Evolutionary conservation across 805 yeast species (phyloP).

Genomic region (Schwanniomyces occidentalis): DNA sequence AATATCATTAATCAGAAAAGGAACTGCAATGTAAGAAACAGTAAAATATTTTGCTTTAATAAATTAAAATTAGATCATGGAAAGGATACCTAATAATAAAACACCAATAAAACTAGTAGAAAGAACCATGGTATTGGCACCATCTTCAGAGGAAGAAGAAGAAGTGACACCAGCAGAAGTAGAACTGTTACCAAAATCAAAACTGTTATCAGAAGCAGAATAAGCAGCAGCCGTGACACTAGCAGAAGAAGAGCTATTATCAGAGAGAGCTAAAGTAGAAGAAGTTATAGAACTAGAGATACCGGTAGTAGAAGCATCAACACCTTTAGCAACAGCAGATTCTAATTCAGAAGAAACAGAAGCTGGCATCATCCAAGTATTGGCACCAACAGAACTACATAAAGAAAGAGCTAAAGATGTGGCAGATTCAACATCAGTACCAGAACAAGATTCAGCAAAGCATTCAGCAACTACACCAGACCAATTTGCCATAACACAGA

Average conservation of each 20-base stretch:
- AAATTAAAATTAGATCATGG: too few species aligned
- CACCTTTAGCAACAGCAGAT: slow-evolving; percentile 20
- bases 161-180: slow-evolving; percentile 8
- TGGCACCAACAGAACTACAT: slow-evolving; percentile 43
- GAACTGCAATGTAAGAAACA: too few species aligned
- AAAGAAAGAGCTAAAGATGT: slow-evolving; percentile 44
- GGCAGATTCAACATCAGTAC: slow-evolving; percentile 35
- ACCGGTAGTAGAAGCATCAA: not conserved
- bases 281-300: slow-evolving; percentile 17
- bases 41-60: too few species aligned
- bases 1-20: too few species aligned
- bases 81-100: too few species aligned
- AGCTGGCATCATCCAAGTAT: slow-evolving; percentile 47
- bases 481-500: slow-evolving; percentile 51
- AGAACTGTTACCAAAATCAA: slow-evolving; percentile 4
- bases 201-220: slow-evolving; percentile 4
- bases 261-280: slow-evolving; percentile 13
- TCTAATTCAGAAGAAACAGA: slow-evolving; percentile 31
- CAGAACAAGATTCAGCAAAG: slow-evolving; percentile 38
- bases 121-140: too few species aligned
- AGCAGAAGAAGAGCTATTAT: slow-evolving; percentile 5
- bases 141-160: slow-evolving; percentile 9
- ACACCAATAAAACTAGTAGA: too few species aligned
- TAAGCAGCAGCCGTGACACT: slow-evolving; percentile 3
- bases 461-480: slow-evolving; percentile 45